Percentiles rank a stretch among this genome's conserved stretches.
phyloP scores from a whole-genome alignment of 2,329 filamentous ascomycete species.

The Colletotrichum cereale region DNA sequence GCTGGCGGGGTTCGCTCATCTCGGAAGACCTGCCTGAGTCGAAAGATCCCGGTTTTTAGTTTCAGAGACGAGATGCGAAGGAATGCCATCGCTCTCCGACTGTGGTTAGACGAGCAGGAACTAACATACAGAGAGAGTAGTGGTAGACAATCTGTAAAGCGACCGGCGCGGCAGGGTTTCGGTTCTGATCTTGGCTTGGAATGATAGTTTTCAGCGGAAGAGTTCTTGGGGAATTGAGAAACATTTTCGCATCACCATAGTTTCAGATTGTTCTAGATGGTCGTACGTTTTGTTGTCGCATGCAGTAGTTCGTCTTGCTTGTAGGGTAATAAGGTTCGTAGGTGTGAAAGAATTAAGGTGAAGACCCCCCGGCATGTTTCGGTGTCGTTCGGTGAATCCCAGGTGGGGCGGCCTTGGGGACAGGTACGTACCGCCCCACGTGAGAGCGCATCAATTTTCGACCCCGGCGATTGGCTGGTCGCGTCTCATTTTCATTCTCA shows the following conservation, averaged over 20 bases:
- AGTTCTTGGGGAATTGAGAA: not conserved
- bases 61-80: not conserved
- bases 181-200: not conserved
- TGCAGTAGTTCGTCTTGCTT: not conserved
- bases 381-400: not conserved
- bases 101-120: no score
- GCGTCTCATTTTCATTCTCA: conserved; percentile 8
- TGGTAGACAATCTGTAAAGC: not conserved
- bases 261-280: not conserved
- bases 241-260: accelerated
- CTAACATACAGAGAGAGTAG: not conserved
- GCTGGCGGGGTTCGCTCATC: not conserved
- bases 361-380: not conserved
- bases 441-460: conserved; percentile 19
- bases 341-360: not conserved
- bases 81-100: no score
- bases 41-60: not conserved
- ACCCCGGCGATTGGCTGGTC: conserved; percentile 9
- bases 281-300: not conserved
- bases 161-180: not conserved
- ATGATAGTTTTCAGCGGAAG: not conserved
- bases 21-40: not conserved
- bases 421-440: conserved; percentile 12
- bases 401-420: not conserved
- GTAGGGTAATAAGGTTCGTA: not conserved